Percentiles rank a stretch among this genome's conserved stretches.
Evolutionary conservation across 768 basidiomycete genomes (phyloP).

Genomic region (Phaeotremella skinneri): DNA sequence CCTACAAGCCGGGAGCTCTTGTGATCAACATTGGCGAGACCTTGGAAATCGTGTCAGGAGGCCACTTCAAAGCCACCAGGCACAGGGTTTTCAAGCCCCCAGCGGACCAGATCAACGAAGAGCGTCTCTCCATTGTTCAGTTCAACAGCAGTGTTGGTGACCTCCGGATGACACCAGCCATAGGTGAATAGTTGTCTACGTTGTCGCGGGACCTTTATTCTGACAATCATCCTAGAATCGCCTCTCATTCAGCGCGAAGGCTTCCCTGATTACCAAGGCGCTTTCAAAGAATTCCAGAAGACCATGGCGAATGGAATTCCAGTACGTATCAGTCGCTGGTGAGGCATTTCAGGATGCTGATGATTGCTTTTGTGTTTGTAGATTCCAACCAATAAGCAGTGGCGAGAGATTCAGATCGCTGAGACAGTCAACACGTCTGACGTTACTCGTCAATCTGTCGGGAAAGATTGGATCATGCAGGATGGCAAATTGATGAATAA

Average conservation of each 20-base stretch:
- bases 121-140: conserved; percentile 13
- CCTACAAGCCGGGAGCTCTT: conserved; percentile 24
- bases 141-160: conserved; percentile 14
- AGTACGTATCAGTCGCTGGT: conserved; percentile 3
- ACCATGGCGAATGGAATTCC: conserved; percentile 27
- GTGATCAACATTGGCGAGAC: conserved; percentile 36
- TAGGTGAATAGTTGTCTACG: neutral
- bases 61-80: conserved; percentile 25
- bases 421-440: conserved; percentile 11
- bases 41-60: conserved; percentile 34
- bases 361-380: neutral
- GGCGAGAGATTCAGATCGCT: conserved; percentile 36
- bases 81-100: conserved; percentile 28
- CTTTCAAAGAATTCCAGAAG: conserved; percentile 36
- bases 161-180: conserved; percentile 5
- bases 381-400: conserved; percentile 34
- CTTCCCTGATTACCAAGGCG: conserved; percentile 34
- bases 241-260: conserved; percentile 33
- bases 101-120: conserved; percentile 14
- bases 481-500: conserved; percentile 4
- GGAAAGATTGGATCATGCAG: conserved; percentile 2
- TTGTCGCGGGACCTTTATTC: too few species aligned
- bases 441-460: neutral
- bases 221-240: conserved; percentile 20
- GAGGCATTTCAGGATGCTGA: neutral